These are phyloP conservation scores for Pluteus cervinus DNA, from an alignment of 768 basidiomycete species.

Conservation along the genomic window DNA sequence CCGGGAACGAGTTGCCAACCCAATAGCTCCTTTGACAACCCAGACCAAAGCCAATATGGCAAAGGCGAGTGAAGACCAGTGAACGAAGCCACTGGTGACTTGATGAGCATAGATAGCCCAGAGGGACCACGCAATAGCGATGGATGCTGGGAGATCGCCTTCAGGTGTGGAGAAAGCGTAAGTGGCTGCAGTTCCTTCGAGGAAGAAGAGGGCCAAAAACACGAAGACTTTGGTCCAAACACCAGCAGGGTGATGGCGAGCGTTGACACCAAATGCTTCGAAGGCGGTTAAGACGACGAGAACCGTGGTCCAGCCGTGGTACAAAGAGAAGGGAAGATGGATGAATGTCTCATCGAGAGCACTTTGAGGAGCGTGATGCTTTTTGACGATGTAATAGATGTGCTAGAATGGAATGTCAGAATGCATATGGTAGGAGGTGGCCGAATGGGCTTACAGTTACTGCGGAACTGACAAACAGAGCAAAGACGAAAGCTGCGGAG, in stretches of 20 bases:
- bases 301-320: slow-evolving; percentile 90
- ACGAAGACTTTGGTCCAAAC: slow-evolving; percentile 94
- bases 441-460: slow-evolving; percentile 33
- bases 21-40: slow-evolving; percentile 71
- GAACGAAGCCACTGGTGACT: slow-evolving; percentile 64
- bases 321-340: slow-evolving; percentile 94
- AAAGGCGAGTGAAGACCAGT: slow-evolving; percentile 85
- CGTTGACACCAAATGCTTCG: slow-evolving; percentile 84
- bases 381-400: slow-evolving; percentile 94
- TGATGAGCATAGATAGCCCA: slow-evolving; percentile 89
- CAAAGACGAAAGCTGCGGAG: slow-evolving; percentile 74
- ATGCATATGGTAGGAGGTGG: slow-evolving; percentile 15
- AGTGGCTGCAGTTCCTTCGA: slow-evolving; percentile 86
- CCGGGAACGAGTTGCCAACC: slow-evolving; percentile 41
- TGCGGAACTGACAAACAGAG: slow-evolving; percentile 79
- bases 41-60: slow-evolving; percentile 81
- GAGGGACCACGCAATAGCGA: slow-evolving; percentile 90
- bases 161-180: slow-evolving; percentile 90
- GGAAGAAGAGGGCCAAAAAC: slow-evolving; percentile 91
- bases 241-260: slow-evolving; percentile 56
- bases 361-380: slow-evolving; percentile 62
- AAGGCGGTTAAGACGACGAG: slow-evolving; percentile 78
- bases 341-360: slow-evolving; percentile 80
- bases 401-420: slow-evolving; percentile 42
- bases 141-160: slow-evolving; percentile 88